Percentiles rank a stretch among this genome's conserved stretches.
These are phyloP conservation scores for Batrachochytrium dendrobatidis DNA, from an alignment of 371 early-diverging fungal species.

Conservation along the genomic window DNA sequence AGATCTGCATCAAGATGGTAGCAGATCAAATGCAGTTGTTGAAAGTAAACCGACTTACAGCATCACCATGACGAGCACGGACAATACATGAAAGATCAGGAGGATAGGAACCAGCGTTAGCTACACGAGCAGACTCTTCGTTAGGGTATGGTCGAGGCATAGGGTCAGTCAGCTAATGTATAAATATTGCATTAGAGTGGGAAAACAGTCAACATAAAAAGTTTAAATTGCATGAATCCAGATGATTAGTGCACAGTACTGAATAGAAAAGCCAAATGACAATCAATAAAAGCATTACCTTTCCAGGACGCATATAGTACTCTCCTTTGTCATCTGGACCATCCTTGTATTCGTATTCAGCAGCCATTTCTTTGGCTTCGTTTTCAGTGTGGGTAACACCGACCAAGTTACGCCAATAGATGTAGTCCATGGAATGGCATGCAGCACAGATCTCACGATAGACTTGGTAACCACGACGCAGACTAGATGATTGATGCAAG, in stretches of 20 bases:
- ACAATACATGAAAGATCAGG: conserved; percentile 94
- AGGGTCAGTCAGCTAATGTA: conserved; percentile 72
- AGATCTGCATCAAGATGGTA: neutral
- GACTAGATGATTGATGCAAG: conserved; percentile 53
- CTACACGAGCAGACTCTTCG: conserved; percentile 94
- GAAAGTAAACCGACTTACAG: conserved; percentile 24
- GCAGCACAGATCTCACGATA: conserved; percentile 96
- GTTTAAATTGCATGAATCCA: neutral
- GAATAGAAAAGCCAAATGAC: neutral
- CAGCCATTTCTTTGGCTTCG: conserved; percentile 91
- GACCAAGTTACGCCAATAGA: conserved; percentile 91
- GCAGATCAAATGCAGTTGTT: neutral
- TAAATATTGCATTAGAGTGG: neutral
- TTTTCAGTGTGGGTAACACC: conserved; percentile 86
- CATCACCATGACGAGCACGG: conserved; percentile 93
- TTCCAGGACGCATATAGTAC: conserved; percentile 92
- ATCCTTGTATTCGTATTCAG: conserved; percentile 84
- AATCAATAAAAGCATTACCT: conserved; percentile 40
- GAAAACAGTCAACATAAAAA: neutral
- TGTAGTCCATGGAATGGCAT: conserved; percentile 91
- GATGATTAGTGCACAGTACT: neutral
- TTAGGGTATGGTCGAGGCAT: conserved; percentile 92
- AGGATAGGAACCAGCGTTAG: conserved; percentile 92
- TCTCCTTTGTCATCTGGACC: conserved; percentile 93
- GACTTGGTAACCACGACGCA: conserved; percentile 97